A percentile compares a stretch with the other conserved stretches of the same genome.
These are phyloP conservation scores for Neonectria magnoliae DNA, from an alignment of 2,329 filamentous ascomycete genomes.

Conservation along the genomic window DNA sequence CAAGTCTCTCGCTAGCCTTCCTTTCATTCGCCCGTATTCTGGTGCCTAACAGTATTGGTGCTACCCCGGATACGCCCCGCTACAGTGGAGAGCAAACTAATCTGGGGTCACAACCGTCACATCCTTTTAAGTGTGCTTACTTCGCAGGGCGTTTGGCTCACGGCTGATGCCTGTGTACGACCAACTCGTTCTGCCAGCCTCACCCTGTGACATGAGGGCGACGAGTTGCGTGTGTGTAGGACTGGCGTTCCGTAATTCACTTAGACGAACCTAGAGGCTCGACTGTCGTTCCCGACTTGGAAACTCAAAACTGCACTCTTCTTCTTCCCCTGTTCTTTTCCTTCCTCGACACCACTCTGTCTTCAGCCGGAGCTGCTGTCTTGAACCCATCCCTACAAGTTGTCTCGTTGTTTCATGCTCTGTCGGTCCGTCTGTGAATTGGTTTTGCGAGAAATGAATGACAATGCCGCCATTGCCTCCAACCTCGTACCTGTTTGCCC, in stretches of 20 bases:
- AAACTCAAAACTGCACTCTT: neutral
- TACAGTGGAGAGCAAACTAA: neutral
- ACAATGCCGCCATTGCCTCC: constrained; percentile 10
- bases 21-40: neutral
- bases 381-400: neutral
- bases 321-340: neutral
- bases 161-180: neutral
- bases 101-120: neutral
- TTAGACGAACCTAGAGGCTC: neutral
- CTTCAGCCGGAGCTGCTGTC: neutral
- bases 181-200: neutral
- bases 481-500: neutral
- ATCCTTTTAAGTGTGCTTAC: neutral
- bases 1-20: neutral
- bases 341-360: neutral
- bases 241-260: neutral
- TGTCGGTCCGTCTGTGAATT: neutral
- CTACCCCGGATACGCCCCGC: constrained; percentile 7
- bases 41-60: constrained; percentile 1
- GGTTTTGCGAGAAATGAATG: neutral
- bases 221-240: neutral
- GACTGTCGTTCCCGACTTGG: neutral
- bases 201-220: neutral
- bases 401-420: neutral
- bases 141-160: neutral